Conservation (phyloP, 2,329 filamentous ascomycete species). For the Alternaria metachromatica region DNA sequence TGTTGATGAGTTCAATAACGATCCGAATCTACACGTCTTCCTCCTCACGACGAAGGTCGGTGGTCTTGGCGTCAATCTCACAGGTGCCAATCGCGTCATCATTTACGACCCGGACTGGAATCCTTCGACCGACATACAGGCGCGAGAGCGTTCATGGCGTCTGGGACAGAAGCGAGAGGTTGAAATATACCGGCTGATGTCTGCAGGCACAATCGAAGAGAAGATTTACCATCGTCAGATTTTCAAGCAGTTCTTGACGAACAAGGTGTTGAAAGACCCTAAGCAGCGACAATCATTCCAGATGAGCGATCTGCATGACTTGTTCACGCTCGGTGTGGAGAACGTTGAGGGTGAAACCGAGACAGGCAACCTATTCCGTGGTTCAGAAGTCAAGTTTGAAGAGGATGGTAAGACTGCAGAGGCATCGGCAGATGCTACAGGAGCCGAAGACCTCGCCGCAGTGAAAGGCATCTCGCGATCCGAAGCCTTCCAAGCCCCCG, state of each 20-base stretch:
- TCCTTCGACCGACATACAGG: slow-evolving; percentile 93
- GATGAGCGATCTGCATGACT: slow-evolving; percentile 85
- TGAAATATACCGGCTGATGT: slow-evolving; percentile 97
- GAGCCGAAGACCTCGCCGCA: slow-evolving; percentile 36
- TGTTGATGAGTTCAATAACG: slow-evolving; percentile 91
- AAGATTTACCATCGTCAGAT: slow-evolving; percentile 99
- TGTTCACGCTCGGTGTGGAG: slow-evolving; percentile 79
- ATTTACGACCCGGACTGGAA: slow-evolving; percentile 99
- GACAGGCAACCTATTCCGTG: slow-evolving; percentile 84
- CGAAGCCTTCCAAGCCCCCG: slow-evolving; percentile 51
- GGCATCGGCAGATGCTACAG: slow-evolving; percentile 29
- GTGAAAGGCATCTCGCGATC: slow-evolving; percentile 53
- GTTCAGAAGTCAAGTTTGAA: slow-evolving; percentile 76
- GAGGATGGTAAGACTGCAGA: slow-evolving; percentile 29
- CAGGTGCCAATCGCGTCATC: slow-evolving; percentile 92
- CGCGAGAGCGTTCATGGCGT: slow-evolving; percentile 93
- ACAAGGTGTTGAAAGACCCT: slow-evolving; percentile 93
- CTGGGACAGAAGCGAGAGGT: slow-evolving; percentile 94
- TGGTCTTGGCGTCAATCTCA: slow-evolving; percentile 91
- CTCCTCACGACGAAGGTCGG: slow-evolving; percentile 95
- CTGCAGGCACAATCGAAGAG: slow-evolving; percentile 95
- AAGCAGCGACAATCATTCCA: slow-evolving; percentile 93
- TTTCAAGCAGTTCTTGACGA: slow-evolving; percentile 96
- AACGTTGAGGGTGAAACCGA: slow-evolving; percentile 73
- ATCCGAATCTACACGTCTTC: slow-evolving; percentile 82